Conservation (phyloP, 306 rosid genomes). For the Casuarina glauca region DNA sequence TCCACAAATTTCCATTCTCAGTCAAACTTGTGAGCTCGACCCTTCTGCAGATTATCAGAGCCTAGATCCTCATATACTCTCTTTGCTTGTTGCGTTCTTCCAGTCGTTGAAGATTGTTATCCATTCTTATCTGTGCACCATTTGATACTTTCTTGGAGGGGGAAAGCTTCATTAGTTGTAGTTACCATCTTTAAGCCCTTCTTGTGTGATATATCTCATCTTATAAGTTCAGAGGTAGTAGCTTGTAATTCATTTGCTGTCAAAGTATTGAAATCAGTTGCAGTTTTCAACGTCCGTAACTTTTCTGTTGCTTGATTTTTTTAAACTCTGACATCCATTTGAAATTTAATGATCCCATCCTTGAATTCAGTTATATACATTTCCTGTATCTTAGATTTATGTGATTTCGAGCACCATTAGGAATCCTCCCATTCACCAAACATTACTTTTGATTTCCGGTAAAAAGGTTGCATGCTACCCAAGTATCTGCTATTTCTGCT, state of each 20-base stretch:
- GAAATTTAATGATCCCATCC: neutral
- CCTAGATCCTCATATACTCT: constrained; percentile 6
- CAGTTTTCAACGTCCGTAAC: neutral
- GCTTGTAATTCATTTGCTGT: neutral
- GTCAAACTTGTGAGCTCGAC: constrained; percentile 23
- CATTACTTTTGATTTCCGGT: neutral
- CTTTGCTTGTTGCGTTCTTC: constrained; percentile 11
- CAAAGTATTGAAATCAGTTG: neutral
- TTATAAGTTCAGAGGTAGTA: neutral
- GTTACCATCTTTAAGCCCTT: neutral
- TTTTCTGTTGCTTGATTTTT: neutral
- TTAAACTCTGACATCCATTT: neutral
- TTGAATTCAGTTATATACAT: neutral
- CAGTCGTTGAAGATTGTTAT: constrained; percentile 6
- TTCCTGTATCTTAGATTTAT: neutral
- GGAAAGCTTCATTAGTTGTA: constrained; percentile 2
- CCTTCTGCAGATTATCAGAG: neutral
- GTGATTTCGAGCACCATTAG: neutral
- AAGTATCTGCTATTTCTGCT: neutral
- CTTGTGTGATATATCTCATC: neutral
- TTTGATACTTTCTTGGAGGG: neutral
- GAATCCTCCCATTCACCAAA: neutral
- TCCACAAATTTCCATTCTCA: constrained; percentile 6
- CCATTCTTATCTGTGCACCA: neutral
- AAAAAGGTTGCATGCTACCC: neutral